Percentiles rank a stretch among this genome's conserved stretches.
Evolutionary conservation across 257 asterid species (phyloP).

Genomic region (Lycium ferocissimum): DNA sequence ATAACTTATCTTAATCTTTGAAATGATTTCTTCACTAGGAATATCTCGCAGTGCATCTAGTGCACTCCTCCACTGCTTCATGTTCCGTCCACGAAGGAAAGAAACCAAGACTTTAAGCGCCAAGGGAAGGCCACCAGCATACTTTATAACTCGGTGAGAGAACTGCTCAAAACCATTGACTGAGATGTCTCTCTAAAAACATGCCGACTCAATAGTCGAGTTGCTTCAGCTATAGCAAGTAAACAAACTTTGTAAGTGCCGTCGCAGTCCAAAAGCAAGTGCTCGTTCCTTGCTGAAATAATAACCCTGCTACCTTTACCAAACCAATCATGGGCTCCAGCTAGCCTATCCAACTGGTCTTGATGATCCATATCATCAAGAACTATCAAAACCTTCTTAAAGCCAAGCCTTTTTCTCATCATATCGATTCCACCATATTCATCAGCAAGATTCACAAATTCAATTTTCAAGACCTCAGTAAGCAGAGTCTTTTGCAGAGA

Average conservation of each 20-base stretch:
- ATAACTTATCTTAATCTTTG: conserved; percentile 32
- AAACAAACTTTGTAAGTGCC: conserved; percentile 17
- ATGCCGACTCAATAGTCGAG: conserved; percentile 24
- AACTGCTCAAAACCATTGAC: background rate
- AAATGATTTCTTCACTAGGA: conserved; percentile 31
- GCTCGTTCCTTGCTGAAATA: too few relatives aligned
- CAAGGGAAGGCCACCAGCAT: conserved; percentile 35
- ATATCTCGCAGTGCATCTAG: conserved; percentile 16
- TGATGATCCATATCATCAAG: too few relatives aligned
- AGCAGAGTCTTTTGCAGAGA: conserved; percentile 23
- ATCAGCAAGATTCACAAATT: background rate
- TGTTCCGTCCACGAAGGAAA: background rate
- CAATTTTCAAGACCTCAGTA: conserved; percentile 10
- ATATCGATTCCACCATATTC: background rate
- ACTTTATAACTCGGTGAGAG: too few relatives aligned
- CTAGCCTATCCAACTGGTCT: conserved; percentile 24
- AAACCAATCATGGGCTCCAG: conserved; percentile 31
- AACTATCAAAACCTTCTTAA: conserved; percentile 31
- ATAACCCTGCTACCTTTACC: conserved; percentile 34
- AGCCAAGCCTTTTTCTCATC: background rate
- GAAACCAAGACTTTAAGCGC: conserved; percentile 36
- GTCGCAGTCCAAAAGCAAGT: conserved; percentile 9
- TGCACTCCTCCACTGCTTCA: conserved; percentile 19
- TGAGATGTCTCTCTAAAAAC: conserved; percentile 21
- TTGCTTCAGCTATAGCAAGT: background rate